These are phyloP conservation scores for Linnemannia schmuckeri DNA, from an alignment of 192 early-diverging fungal genomes.

Conservation along the genomic window DNA sequence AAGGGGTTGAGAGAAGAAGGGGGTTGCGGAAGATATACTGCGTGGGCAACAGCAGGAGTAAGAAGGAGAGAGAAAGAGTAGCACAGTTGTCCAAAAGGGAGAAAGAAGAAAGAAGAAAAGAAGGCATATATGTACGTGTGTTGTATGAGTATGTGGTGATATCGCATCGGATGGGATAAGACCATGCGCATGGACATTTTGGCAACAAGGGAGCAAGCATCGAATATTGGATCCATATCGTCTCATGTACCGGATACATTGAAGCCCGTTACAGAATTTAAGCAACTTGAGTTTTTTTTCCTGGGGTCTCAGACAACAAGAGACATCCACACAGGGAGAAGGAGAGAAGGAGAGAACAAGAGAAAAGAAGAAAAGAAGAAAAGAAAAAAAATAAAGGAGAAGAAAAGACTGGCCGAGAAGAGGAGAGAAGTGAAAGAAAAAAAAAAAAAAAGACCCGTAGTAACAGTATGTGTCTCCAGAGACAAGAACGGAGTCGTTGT, in stretches of 20 bases:
- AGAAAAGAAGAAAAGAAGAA: background rate
- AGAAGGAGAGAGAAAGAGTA: background rate
- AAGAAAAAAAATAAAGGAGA: background rate
- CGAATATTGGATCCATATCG: background rate
- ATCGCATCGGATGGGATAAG: background rate
- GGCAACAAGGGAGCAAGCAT: too few species aligned
- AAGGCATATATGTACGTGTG: background rate
- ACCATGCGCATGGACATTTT: background rate
- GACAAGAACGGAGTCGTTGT: background rate
- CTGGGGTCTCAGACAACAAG: background rate
- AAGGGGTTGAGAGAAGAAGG: constrained; percentile 18
- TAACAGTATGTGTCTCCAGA: background rate
- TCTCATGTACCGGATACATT: background rate
- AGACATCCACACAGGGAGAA: background rate
- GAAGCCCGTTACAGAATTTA: background rate
- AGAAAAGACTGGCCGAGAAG: background rate
- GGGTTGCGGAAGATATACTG: background rate
- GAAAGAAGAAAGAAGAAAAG: background rate
- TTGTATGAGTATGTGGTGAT: too few species aligned
- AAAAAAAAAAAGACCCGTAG: background rate
- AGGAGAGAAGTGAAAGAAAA: background rate
- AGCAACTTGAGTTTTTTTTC: background rate
- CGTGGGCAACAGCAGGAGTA: constrained; percentile 1
- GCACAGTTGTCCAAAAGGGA: background rate
- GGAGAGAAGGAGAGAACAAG: background rate